Evolutionary conservation across 2,329 filamentous ascomycete species (phyloP), one percentile per base, ranked within the genome.

Genomic region (Sporothrix variecibatus): DNA sequence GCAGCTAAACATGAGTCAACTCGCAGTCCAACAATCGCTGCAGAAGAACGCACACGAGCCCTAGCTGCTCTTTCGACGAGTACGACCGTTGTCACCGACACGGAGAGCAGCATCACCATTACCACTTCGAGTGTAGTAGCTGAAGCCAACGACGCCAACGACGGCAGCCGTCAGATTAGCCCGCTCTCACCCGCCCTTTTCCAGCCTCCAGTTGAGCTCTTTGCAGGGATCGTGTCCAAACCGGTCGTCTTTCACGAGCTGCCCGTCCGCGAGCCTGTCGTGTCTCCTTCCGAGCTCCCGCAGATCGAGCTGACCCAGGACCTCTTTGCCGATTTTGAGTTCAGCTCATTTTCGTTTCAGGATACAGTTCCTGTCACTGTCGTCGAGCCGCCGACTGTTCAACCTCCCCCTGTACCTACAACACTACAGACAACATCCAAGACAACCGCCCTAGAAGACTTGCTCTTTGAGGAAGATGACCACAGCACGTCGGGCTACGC

Each of bases 391-490:
- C 31, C 79, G 6, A 77, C 79, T 23, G 76, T 23, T 79, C 79
- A 12, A 80, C n/a, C 81, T 81, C 2, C 77, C 79, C 49, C 77
- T 87, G 34, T 6, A 0, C 31, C 31, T 8, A 31, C 43, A 2
- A 49, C 79, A 28, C 78, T 88, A 51, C 80, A 86, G 76, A 82
- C 82, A 1, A 86, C 84, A 0, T 87, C 86, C 69, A 88, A 87
- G 75, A 79, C 83, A 38, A 85, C 84, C 8, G 85, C 85, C 12
- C 74, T 83, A 12, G 85, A 88, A 73, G 86, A 88, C 75, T 77
- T 84, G 31, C 78, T 88, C 17, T 88, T 88, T 62, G 84, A 84
- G 17, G 82, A 84, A 17, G 84, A 84, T 20, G 82, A 84, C 28
- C 82, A 82, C 20, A 74, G 69, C 17, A 78, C 77, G 49, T 75